phyloP scores from a whole-genome alignment of 2,329 filamentous ascomycete genomes.

The Epichloe scottii region DNA sequence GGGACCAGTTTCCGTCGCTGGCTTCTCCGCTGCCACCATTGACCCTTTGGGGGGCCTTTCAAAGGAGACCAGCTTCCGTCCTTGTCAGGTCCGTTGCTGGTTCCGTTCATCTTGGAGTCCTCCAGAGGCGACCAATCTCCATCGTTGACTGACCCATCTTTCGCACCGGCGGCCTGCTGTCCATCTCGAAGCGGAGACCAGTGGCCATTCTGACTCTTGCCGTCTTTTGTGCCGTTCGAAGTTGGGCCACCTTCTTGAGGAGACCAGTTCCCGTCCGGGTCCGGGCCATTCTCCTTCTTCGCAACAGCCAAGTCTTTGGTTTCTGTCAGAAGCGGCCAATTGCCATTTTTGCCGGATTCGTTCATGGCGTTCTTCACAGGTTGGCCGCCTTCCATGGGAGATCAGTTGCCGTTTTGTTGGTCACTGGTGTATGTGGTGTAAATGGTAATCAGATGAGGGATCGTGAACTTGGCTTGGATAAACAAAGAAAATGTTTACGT shows the following conservation, averaged over 20 bases:
- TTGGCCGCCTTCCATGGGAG: not conserved
- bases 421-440: not conserved
- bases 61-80: too few relatives aligned
- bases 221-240: not conserved
- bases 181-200: too few relatives aligned
- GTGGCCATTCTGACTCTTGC: not conserved
- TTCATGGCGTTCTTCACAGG: not conserved
- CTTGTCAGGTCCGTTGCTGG: too few relatives aligned
- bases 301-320: not conserved
- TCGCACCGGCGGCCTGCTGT: too few relatives aligned
- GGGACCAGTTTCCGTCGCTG: not conserved
- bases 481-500: too few relatives aligned
- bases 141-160: too few relatives aligned
- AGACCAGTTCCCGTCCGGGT: not conserved
- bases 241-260: not conserved
- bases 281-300: fast-evolving
- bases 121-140: too few relatives aligned
- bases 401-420: not conserved
- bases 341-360: not conserved
- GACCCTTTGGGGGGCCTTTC: too few relatives aligned
- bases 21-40: too few relatives aligned
- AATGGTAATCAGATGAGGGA: not conserved
- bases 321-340: not conserved
- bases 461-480: not conserved
- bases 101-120: too few relatives aligned